A percentile compares a stretch with the other conserved stretches of the same genome.
Evolutionary conservation across 805 yeast species (phyloP).

Genomic region (Maudiozyma turicensis): DNA sequence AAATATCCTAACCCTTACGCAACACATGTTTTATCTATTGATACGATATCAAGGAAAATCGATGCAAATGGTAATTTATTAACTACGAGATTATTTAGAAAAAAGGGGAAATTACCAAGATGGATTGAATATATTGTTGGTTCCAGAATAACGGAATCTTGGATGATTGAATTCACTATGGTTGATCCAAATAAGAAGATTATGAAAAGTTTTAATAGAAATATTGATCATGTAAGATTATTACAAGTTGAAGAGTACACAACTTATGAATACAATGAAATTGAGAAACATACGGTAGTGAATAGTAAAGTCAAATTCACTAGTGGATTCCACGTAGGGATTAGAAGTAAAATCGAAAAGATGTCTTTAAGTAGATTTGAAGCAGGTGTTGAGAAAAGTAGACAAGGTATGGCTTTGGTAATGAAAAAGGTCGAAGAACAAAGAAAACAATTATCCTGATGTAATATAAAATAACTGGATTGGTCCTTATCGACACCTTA

Average conservation of each 20-base stretch:
- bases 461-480: neutral
- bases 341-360: conserved; percentile 65
- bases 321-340: conserved; percentile 47
- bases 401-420: conserved; percentile 67
- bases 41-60: conserved; percentile 56
- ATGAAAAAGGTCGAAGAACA: conserved; percentile 49
- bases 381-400: conserved; percentile 54
- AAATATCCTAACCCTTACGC: conserved; percentile 72
- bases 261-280: conserved; percentile 36
- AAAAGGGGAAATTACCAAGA: conserved; percentile 69
- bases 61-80: conserved; percentile 56
- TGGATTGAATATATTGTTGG: conserved; percentile 46
- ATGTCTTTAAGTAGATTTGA: conserved; percentile 71
- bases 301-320: conserved; percentile 59
- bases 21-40: conserved; percentile 73
- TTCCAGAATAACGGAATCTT: conserved; percentile 53
- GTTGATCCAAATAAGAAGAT: conserved; percentile 51
- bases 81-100: conserved; percentile 65
- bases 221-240: conserved; percentile 73
- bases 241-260: conserved; percentile 73
- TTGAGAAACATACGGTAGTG: conserved; percentile 35
- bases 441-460: neutral
- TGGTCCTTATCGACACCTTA: neutral
- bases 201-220: conserved; percentile 65
- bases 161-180: conserved; percentile 72